Evolutionary conservation across 179 eudicot genomes (phyloP).

Genomic region (Beta macrorhiza): DNA sequence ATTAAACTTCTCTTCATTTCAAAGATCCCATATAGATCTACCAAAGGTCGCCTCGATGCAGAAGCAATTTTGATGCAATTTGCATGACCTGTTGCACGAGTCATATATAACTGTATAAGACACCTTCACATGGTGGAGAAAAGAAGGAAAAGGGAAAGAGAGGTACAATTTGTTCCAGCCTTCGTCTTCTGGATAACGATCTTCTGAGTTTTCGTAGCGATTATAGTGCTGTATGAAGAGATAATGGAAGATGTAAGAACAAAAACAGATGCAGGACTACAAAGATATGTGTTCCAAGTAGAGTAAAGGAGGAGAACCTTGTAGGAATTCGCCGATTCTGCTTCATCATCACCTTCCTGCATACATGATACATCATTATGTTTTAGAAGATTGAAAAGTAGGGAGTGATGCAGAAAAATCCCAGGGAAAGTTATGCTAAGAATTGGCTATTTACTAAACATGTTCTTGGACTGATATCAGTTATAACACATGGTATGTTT

Average conservation of each 20-base stretch:
- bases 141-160: not conserved
- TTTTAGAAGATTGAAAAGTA: not conserved
- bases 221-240: slow-evolving; percentile 12
- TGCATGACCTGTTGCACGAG: not conserved
- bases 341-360: slow-evolving; percentile 66
- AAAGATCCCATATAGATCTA: not conserved
- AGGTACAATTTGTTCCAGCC: slow-evolving; percentile 15
- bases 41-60: not conserved
- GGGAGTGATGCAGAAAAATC: not conserved
- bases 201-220: slow-evolving; percentile 14
- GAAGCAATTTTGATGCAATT: not conserved
- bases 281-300: not conserved
- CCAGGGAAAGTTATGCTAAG: not conserved
- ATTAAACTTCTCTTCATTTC: slow-evolving; percentile 2
- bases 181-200: slow-evolving; percentile 16
- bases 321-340: slow-evolving; percentile 62
- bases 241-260: slow-evolving; percentile 6
- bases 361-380: slow-evolving; percentile 6
- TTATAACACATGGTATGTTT: not conserved
- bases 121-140: not conserved
- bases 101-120: not conserved
- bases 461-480: not conserved
- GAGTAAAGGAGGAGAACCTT: slow-evolving; percentile 30
- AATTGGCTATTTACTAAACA: too few species aligned
- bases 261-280: not conserved